These are phyloP conservation scores for Copromyces sp. DNA, from an alignment of 495 filamentous ascomycete genomes.

Conservation along the genomic window DNA sequence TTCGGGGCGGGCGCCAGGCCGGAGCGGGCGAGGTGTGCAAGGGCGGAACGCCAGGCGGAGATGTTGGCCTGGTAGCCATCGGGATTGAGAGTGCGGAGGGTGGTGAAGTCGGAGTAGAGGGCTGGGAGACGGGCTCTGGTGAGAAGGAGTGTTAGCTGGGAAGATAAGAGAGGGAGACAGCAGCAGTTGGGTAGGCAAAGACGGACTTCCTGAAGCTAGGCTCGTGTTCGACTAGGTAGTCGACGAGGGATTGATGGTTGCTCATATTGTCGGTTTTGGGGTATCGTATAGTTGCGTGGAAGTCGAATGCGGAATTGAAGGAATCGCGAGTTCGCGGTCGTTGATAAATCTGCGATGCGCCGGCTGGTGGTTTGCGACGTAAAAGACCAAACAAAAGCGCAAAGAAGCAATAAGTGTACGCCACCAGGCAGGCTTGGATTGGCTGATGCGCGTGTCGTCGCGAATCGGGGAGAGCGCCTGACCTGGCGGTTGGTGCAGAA, in stretches of 20 bases:
- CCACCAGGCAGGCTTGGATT: background rate
- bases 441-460: background rate
- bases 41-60: conserved; percentile 67
- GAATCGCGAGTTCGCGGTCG: background rate
- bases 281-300: background rate
- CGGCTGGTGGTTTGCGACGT: background rate
- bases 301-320: background rate
- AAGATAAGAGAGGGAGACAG: background rate
- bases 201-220: conserved; percentile 34
- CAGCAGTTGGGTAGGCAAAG: background rate
- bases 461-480: background rate
- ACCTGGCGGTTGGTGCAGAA: background rate
- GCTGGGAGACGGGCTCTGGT: conserved; percentile 72
- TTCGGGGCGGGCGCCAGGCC: conserved; percentile 48
- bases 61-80: conserved; percentile 85
- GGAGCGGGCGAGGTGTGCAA: conserved; percentile 54
- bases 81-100: conserved; percentile 71
- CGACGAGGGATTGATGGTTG: conserved; percentile 23
- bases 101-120: conserved; percentile 85
- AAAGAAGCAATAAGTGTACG: background rate
- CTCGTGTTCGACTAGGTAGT: conserved; percentile 38
- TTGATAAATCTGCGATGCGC: background rate
- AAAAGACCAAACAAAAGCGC: background rate
- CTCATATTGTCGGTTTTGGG: conserved; percentile 19
- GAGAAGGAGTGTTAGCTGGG: conserved; percentile 3